phyloP scores from a whole-genome alignment of 345 rosid species.

The Viola odorata region DNA sequence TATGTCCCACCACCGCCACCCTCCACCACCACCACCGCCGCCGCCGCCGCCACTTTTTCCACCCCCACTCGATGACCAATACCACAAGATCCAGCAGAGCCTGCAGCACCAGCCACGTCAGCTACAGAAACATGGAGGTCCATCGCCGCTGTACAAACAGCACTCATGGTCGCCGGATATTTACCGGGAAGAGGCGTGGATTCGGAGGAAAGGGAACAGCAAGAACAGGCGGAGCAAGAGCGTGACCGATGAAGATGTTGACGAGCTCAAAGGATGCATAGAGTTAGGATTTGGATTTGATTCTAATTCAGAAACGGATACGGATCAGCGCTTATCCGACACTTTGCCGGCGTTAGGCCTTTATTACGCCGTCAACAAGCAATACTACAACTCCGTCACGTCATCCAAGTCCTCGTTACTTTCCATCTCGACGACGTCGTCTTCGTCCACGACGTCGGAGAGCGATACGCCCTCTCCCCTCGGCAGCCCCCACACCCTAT shows the following conservation, averaged over 20 bases:
- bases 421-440: slow-evolving; percentile 13
- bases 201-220: slow-evolving; percentile 48
- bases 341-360: slow-evolving; percentile 86
- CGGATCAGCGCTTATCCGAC: slow-evolving; percentile 62
- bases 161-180: slow-evolving; percentile 90
- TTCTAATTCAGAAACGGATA: slow-evolving; percentile 39
- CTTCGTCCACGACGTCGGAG: slow-evolving; percentile 42
- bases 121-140: neutral
- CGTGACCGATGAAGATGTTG: slow-evolving; percentile 86
- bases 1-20: slow-evolving; percentile 9
- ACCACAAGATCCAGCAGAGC: too few relatives aligned
- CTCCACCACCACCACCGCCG: neutral
- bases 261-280: slow-evolving; percentile 83
- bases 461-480: slow-evolving; percentile 42
- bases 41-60: neutral
- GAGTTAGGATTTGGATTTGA: slow-evolving; percentile 86
- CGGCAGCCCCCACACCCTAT: slow-evolving; percentile 55
- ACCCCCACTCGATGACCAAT: too few relatives aligned
- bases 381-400: slow-evolving; percentile 42
- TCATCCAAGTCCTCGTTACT: too few relatives aligned
- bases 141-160: slow-evolving; percentile 54
- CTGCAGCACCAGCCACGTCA: neutral
- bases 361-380: slow-evolving; percentile 71
- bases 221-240: slow-evolving; percentile 56
- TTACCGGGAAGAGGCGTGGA: slow-evolving; percentile 83